Base-by-base conservation (phyloP, 192 early-diverging fungal species). In the Coemansia sp. region DNA sequence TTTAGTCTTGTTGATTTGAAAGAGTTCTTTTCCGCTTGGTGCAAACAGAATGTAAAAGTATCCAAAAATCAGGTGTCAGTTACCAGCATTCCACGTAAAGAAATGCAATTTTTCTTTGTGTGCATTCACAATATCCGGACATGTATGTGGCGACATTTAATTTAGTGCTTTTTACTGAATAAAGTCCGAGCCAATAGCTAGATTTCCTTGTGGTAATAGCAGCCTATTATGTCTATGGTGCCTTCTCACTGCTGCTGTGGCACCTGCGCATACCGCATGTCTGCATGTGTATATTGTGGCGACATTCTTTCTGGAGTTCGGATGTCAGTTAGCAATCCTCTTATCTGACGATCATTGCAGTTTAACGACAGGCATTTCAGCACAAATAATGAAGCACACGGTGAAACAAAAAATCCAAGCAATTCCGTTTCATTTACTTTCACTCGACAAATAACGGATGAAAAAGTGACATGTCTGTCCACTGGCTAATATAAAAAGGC, bases 1-100 rank as follows among this genome's bases (percentile, higher is more conserved):
- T 58, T 69, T 62, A 48, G 7, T 24, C 54, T 32, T 57, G 47
- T 41, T 24, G 23, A 17, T 58, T 60, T 60, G 3, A 53, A 11
- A 19, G 19, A 27, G 5, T 53, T 0, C 32, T 23, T 45, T 53
- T 58, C 23, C 9, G 9, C 51, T 29, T 27, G 19, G 19, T 49
- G 15, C 15, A 21, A 49, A 49, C 48, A 49, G 19, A 2, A n/a
- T 19, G n/a, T 22, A 17, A n/a, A 45, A 45, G 4, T 45, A 45
- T 45, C 41, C 14, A 45, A 12, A 41, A 45, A n/a, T 11, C 41
- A n/a, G 15, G 41, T n/a, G 41, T 15, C 41, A n/a, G 41, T 21
- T n/a, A 21, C 48, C 48, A 22, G 48, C 4, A 49, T 17, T n/a
- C 0, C 48, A 8, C 19, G 15, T 19, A 49, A n/a, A 49, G 19